phyloP scores from a whole-genome alignment of 805 yeast genomes.

The Groenewaldozyma salmanticensis region DNA sequence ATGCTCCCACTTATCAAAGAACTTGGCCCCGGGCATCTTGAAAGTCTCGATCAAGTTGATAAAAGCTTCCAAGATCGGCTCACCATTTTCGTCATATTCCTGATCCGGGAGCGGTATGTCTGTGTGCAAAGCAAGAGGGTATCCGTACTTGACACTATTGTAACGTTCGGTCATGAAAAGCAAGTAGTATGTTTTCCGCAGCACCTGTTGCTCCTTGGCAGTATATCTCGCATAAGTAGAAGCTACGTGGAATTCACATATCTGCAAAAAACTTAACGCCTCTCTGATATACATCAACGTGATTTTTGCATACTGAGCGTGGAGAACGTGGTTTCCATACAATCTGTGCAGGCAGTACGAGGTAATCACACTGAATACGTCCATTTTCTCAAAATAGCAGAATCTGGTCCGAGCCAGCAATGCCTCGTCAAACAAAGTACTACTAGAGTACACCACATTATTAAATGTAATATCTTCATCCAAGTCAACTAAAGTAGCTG shows the following conservation, averaged over 20 bases:
- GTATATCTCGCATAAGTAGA: constrained; percentile 1
- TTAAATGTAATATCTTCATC: constrained; percentile 3
- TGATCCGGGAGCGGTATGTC: constrained; percentile 7
- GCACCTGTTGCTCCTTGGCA: constrained; percentile 9
- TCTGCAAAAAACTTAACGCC: constrained; percentile 11
- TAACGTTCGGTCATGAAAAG: constrained; percentile 12
- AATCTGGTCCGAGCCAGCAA: constrained; percentile 5
- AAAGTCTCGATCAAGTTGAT: constrained; percentile 9
- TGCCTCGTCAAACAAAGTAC: constrained; percentile 3
- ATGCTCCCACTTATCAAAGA: constrained; percentile 7
- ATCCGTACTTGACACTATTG: constrained; percentile 9
- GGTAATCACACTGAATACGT: constrained; percentile 8
- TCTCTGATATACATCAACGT: constrained; percentile 11
- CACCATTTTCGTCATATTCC: constrained; percentile 6
- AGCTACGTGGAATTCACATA: constrained; percentile 7
- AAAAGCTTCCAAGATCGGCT: constrained; percentile 5
- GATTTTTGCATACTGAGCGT: constrained; percentile 3
- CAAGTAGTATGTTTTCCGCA: constrained; percentile 8
- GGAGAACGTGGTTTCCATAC: constrained; percentile 7
- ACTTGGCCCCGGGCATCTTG: constrained; percentile 9
- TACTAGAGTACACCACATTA: background rate
- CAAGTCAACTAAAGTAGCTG: constrained; percentile 10
- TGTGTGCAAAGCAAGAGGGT: constrained; percentile 7
- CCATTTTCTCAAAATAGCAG: constrained; percentile 4
- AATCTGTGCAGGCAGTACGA: constrained; percentile 10